These are phyloP conservation scores for Dipteronia sinensis DNA, from an alignment of 345 rosid species.

Conservation along the genomic window DNA sequence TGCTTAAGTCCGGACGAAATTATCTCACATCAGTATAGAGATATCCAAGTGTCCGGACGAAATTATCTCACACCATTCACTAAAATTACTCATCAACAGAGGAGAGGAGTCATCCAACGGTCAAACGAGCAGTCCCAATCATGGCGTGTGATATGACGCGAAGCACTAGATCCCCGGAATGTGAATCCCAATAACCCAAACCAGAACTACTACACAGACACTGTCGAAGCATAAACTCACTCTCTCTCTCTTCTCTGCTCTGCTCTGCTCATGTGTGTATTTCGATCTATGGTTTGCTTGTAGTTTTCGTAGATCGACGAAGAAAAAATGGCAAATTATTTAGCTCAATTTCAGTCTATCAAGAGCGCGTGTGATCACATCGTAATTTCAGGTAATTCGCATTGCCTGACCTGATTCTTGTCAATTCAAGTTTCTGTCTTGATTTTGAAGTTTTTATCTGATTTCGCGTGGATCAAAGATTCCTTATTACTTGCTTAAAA, in stretches of 20 bases:
- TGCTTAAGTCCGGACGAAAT: too few relatives aligned
- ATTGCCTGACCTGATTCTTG: conserved; percentile 2
- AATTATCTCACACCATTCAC: background rate
- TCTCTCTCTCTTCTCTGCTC: too few relatives aligned
- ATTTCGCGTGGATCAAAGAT: conserved; percentile 19
- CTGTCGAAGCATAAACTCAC: background rate
- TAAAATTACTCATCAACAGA: background rate
- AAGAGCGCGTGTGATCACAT: conserved; percentile 71
- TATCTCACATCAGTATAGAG: background rate
- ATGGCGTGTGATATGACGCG: conserved; percentile 22
- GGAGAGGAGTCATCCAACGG: conserved; percentile 15
- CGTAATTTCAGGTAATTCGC: conserved; percentile 73
- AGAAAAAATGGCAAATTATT: conserved; percentile 68
- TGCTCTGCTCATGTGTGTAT: background rate
- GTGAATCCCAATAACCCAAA: conserved; percentile 11
- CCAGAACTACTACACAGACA: background rate
- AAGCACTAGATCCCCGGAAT: conserved; percentile 32
- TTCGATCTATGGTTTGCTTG: conserved; percentile 36
- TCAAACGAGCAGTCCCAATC: background rate
- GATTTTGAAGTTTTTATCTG: background rate
- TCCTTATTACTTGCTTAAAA: background rate
- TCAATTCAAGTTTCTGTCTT: background rate
- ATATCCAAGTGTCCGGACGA: background rate
- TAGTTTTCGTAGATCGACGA: conserved; percentile 43
- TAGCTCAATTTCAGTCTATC: conserved; percentile 92